Evolutionary conservation across 345 rosid genomes (phyloP).

Genomic region (Gossypioides kirkii): DNA sequence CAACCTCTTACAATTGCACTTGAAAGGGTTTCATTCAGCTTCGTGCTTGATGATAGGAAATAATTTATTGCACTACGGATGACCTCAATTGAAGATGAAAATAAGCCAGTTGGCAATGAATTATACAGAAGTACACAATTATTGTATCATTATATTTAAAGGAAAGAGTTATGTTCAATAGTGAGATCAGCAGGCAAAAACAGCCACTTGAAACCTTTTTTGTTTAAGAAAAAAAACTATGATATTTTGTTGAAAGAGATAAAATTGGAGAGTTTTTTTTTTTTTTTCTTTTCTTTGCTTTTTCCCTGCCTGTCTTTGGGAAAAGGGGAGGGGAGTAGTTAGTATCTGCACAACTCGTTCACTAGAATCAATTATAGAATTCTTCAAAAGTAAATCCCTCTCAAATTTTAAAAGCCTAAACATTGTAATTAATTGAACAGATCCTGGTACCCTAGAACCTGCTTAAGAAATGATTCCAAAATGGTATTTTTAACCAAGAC

Average conservation of each 20-base stretch:
- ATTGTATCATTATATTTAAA: neutral
- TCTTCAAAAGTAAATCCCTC: neutral
- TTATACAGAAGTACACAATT: neutral
- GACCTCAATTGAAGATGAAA: neutral
- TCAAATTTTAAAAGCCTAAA: neutral
- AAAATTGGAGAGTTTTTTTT: neutral
- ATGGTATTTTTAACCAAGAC: neutral
- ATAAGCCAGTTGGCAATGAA: neutral
- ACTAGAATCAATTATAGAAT: neutral
- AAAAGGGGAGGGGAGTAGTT: neutral
- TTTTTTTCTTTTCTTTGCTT: too few species aligned
- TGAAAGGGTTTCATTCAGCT: conserved; percentile 2
- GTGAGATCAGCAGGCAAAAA: neutral
- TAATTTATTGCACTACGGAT: neutral
- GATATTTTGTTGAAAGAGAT: neutral
- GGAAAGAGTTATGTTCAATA: neutral
- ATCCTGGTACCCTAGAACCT: neutral
- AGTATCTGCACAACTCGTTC: neutral
- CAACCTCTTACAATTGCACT: conserved; percentile 8
- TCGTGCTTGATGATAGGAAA: neutral
- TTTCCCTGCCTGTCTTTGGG: neutral
- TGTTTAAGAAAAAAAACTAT: neutral
- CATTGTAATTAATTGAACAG: neutral
- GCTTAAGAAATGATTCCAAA: neutral
- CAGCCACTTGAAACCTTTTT: neutral